Conservation (phyloP, 2,329 filamentous ascomycete species). For the Cordyceps farinosa region DNA sequence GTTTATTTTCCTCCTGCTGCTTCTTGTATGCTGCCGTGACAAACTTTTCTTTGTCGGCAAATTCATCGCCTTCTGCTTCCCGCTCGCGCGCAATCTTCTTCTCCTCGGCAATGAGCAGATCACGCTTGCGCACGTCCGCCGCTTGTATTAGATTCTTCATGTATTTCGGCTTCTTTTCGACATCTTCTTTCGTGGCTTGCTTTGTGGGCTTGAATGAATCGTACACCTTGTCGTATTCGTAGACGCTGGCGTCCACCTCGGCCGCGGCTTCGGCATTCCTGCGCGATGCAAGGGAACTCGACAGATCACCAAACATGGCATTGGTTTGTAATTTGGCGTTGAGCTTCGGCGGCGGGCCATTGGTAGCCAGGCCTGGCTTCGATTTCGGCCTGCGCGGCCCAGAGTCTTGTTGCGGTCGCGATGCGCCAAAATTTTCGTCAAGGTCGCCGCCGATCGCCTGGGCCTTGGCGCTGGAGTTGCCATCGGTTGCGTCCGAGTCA, state of each 20-base stretch:
- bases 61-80: conserved; percentile 77
- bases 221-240: conserved; percentile 82
- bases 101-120: conserved; percentile 74
- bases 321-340: conserved; percentile 41
- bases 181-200: conserved; percentile 50
- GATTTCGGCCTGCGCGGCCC: conserved; percentile 29
- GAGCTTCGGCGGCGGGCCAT: conserved; percentile 40
- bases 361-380: conserved; percentile 33
- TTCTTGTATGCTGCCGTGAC: conserved; percentile 79
- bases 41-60: conserved; percentile 79
- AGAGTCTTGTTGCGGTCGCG: conserved; percentile 16
- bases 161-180: conserved; percentile 69
- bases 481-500: conserved; percentile 45
- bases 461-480: conserved; percentile 35
- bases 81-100: conserved; percentile 75
- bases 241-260: conserved; percentile 68
- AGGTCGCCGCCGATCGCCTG: conserved; percentile 64
- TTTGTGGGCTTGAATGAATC: conserved; percentile 69
- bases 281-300: conserved; percentile 59
- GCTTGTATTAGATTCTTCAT: conserved; percentile 71
- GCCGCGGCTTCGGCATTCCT: conserved; percentile 63
- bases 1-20: conserved; percentile 72
- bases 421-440: conserved; percentile 37
- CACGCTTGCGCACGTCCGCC: conserved; percentile 72
- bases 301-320: conserved; percentile 61